phyloP scores from a whole-genome alignment of 495 filamentous ascomycete species.

The Haplographium delicatum region DNA sequence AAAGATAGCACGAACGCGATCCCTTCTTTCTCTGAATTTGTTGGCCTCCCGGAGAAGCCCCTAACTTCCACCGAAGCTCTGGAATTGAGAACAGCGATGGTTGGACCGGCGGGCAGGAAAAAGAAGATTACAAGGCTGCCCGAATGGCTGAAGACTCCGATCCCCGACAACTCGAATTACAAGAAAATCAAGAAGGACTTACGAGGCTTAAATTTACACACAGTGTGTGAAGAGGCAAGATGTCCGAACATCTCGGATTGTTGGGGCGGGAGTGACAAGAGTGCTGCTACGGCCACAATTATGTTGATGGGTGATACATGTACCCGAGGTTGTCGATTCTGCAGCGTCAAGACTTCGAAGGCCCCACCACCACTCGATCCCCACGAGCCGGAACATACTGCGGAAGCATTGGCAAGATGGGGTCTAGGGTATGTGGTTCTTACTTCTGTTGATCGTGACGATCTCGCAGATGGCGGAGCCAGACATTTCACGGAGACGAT shows the following conservation, averaged over 20 bases:
- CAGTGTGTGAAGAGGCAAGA: constrained; percentile 94
- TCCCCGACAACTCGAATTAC: constrained; percentile 74
- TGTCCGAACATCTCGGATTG: constrained; percentile 98
- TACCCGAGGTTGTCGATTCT: constrained; percentile 95
- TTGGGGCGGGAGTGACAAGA: constrained; percentile 88
- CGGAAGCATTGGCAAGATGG: constrained; percentile 89
- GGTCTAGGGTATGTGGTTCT: constrained; percentile 93
- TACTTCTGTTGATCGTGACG: constrained; percentile 90
- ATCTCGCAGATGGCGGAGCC: constrained; percentile 83
- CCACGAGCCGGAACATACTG: constrained; percentile 94
- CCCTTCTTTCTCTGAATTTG: constrained; percentile 81
- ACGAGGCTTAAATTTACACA: constrained; percentile 83
- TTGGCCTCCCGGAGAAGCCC: constrained; percentile 37
- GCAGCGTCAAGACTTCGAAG: constrained; percentile 85
- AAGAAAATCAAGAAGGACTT: constrained; percentile 92
- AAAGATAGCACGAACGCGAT: constrained; percentile 74
- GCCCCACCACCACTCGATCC: constrained; percentile 79
- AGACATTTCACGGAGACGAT: constrained; percentile 93
- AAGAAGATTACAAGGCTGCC: constrained; percentile 89
- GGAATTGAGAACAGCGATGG: constrained; percentile 69
- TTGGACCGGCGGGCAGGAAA: constrained; percentile 74
- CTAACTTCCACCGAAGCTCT: constrained; percentile 54
- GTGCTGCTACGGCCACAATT: constrained; percentile 91
- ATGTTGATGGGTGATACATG: constrained; percentile 99
- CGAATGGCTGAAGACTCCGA: constrained; percentile 92